A percentile compares a stretch with the other conserved stretches of the same genome.
phyloP scores from a whole-genome alignment of 352 stramenopile species.

The Phytopythium litorale region DNA sequence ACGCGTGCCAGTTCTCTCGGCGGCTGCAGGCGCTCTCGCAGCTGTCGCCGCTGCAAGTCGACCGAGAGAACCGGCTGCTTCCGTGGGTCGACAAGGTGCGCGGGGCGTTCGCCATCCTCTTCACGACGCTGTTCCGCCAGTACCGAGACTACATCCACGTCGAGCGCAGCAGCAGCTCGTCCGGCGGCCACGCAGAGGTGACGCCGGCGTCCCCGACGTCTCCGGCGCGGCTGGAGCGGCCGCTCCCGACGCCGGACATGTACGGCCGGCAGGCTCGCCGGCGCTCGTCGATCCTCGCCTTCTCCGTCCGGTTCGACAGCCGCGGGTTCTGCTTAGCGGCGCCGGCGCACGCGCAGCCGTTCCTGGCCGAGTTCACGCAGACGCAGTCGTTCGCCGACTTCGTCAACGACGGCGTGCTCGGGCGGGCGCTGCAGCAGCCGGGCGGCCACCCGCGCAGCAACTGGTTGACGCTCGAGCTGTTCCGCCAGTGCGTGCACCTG shows the following conservation, averaged over 20 bases:
- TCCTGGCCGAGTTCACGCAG: slow-evolving; percentile 52
- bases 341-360: slow-evolving; percentile 14
- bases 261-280: slow-evolving; percentile 22
- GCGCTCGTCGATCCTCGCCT: slow-evolving; percentile 38
- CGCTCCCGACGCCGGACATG: slow-evolving; percentile 19
- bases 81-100: slow-evolving; percentile 63
- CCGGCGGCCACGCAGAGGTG: neutral
- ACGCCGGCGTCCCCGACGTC: neutral
- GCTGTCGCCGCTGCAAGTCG: slow-evolving; percentile 43
- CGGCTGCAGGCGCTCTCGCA: slow-evolving; percentile 47
- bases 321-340: slow-evolving; percentile 30
- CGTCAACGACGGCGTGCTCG: slow-evolving; percentile 56
- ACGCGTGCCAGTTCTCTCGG: slow-evolving; percentile 54
- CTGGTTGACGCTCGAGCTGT: slow-evolving; percentile 41
- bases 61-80: slow-evolving; percentile 35
- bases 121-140: slow-evolving; percentile 61
- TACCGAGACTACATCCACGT: slow-evolving; percentile 47
- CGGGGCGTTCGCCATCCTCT: slow-evolving; percentile 55
- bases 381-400: slow-evolving; percentile 64
- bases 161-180: slow-evolving; percentile 14
- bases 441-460: slow-evolving; percentile 9
- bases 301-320: slow-evolving; percentile 57
- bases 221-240: slow-evolving; percentile 3
- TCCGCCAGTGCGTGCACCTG: slow-evolving; percentile 61
- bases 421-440: slow-evolving; percentile 20